phyloP scores from a whole-genome alignment of 495 filamentous ascomycete genomes.

The Xylaria venustula region DNA sequence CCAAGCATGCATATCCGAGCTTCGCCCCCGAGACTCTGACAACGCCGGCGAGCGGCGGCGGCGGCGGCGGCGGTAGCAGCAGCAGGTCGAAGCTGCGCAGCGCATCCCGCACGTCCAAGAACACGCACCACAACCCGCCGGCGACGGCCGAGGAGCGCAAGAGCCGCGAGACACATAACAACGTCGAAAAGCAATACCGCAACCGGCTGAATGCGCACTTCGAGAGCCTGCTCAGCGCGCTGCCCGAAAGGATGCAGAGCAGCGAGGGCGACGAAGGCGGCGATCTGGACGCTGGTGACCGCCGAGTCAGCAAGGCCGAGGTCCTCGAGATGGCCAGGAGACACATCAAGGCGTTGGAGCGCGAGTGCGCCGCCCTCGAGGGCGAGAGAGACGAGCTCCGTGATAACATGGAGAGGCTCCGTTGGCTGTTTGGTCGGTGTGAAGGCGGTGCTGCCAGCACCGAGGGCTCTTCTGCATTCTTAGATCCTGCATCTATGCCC shows the following conservation, averaged over 20 bases:
- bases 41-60: slow-evolving; percentile 1
- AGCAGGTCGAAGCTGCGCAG: slow-evolving; percentile 36
- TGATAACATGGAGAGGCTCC: slow-evolving; percentile 29
- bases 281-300: slow-evolving; percentile 33
- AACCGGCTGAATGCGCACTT: slow-evolving; percentile 47
- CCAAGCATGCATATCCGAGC: slow-evolving; percentile 19
- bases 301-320: slow-evolving; percentile 45
- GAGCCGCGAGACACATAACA: slow-evolving; percentile 44
- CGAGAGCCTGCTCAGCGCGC: slow-evolving; percentile 40
- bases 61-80: slow-evolving; percentile 5
- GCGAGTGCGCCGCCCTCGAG: slow-evolving; percentile 33
- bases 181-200: slow-evolving; percentile 52
- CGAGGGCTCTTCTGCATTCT: slow-evolving; percentile 1
- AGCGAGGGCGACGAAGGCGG: slow-evolving; percentile 21
- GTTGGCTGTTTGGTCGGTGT: slow-evolving; percentile 29
- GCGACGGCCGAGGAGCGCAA: slow-evolving; percentile 38
- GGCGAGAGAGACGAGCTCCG: slow-evolving; percentile 34
- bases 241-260: slow-evolving; percentile 38
- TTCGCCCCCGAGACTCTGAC: slow-evolving; percentile 24
- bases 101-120: slow-evolving; percentile 42
- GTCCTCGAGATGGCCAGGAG: slow-evolving; percentile 44
- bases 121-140: slow-evolving; percentile 32
- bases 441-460: slow-evolving; percentile 14
- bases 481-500: slow-evolving; percentile 8
- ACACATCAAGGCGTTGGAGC: slow-evolving; percentile 42